These are phyloP conservation scores for Pontederia paniculata DNA, from an alignment of 176 grass and related monocot species.

Conservation along the genomic window DNA sequence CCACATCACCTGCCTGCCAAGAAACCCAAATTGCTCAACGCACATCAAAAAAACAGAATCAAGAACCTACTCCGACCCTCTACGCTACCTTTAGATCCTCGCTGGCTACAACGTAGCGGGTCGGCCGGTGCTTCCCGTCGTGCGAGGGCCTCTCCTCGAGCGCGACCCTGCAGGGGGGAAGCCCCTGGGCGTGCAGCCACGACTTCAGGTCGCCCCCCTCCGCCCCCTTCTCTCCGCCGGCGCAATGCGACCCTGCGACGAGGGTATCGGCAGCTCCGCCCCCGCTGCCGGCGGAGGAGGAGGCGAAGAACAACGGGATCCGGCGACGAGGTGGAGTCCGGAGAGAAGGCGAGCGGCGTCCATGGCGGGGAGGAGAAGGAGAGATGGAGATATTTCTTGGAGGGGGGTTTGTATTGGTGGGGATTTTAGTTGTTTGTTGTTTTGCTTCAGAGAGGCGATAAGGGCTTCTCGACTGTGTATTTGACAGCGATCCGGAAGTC, in stretches of 20 bases:
- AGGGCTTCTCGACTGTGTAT: too few relatives aligned
- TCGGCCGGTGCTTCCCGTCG: conserved; percentile 45
- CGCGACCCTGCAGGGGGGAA: conserved; percentile 51
- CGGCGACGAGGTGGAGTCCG: conserved; percentile 18
- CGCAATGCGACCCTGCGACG: conserved; percentile 22
- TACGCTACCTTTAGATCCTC: conserved; percentile 59
- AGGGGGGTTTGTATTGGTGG: too few relatives aligned
- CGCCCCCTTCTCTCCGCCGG: not conserved
- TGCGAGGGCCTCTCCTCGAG: conserved; percentile 58
- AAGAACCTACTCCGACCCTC: not conserved
- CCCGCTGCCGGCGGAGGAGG: conserved; percentile 33
- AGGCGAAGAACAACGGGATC: not conserved
- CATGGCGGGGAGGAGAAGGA: conserved; percentile 9
- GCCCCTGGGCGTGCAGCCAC: conserved; percentile 51
- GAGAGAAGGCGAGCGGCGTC: conserved; percentile 21
- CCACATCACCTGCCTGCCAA: conserved; percentile 71
- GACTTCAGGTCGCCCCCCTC: conserved; percentile 38
- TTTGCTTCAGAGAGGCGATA: too few relatives aligned
- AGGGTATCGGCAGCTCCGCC: conserved; percentile 25
- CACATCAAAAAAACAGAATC: conserved; percentile 9
- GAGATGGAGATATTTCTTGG: not conserved
- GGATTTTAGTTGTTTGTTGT: too few relatives aligned
- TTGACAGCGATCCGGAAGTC: too few relatives aligned
- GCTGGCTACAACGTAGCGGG: conserved; percentile 58
- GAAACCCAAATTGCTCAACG: not conserved